phyloP scores from a whole-genome alignment of 2,329 filamentous ascomycete genomes.

The Penicillium sp. region DNA sequence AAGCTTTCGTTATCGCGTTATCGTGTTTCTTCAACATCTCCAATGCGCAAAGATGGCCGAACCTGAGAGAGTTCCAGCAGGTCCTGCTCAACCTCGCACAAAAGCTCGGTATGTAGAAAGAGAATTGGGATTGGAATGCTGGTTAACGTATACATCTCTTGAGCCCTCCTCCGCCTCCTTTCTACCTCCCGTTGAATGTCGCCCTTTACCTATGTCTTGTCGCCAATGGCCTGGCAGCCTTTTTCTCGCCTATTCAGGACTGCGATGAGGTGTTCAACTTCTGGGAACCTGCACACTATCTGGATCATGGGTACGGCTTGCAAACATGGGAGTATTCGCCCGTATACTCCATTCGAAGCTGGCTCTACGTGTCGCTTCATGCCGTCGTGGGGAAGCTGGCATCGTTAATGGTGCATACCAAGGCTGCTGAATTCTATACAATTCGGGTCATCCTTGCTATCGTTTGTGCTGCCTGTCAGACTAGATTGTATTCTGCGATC shows the following conservation, averaged over 20 bases:
- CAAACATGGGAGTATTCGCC: conserved; percentile 99
- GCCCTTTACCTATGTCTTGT: conserved; percentile 78
- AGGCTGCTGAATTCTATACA: conserved; percentile 75
- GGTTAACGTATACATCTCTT: conserved; percentile 16
- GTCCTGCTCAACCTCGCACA: conserved; percentile 17
- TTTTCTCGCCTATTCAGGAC: conserved; percentile 89
- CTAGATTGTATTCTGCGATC: conserved; percentile 74
- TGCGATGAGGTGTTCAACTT: conserved; percentile 99
- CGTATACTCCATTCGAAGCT: conserved; percentile 90
- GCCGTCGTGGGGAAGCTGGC: conserved; percentile 67
- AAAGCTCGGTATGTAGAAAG: conserved; percentile 28
- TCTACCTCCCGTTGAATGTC: conserved; percentile 67
- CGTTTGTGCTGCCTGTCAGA: conserved; percentile 76
- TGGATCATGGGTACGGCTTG: conserved; percentile 85
- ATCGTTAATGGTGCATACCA: conserved; percentile 52
- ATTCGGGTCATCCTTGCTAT: conserved; percentile 73
- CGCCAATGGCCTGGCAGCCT: conserved; percentile 71
- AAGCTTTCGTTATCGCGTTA: conserved; percentile 29
- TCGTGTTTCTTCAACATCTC: conserved; percentile 15
- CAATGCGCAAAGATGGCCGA: conserved; percentile 21
- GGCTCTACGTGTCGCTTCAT: conserved; percentile 83
- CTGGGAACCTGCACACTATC: conserved; percentile 95
- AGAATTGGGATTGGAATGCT: background rate
- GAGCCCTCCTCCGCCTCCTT: conserved; percentile 45
- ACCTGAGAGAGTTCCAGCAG: conserved; percentile 4